Base-by-base conservation (phyloP, 805 yeast species). In the Starmerella scarabaei region DNA sequence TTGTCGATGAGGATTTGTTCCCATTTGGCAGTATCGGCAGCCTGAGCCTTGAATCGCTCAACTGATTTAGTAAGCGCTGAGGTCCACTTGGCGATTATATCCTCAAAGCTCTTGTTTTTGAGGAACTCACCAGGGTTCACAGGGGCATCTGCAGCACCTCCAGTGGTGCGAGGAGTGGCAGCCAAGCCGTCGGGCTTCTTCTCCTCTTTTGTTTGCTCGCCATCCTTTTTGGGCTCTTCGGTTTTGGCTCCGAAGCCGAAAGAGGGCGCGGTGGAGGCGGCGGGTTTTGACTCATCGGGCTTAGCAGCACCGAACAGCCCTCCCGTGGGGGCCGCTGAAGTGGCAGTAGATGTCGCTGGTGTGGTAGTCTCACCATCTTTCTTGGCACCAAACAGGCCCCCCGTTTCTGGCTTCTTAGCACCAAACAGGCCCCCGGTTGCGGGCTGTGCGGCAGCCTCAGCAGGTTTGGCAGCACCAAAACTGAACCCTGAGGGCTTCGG, bases 11-110 rank as follows among this genome's bases (percentile, higher is more conserved):
- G 66, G 15, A 77, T 73, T 47, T 73, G 71, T 58, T 91, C 98
- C 96, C 97, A 91, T 38, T 71, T 69, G 45, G 78, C 75, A 17
- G 88, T 75, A 44, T 78, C 79, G 19, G 67, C 64, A 7, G 94
- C 76, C 56, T 83, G 88, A 11, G 67, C 61, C 43, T 77, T 78
- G 61, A 86, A 91, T 28, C 81, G 77, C 20, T 70, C 68, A 2
- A 88, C 72, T 0, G 91, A 75, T 12, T 72, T 68, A 2, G 88
- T 67, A 43, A 91, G 62, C 50, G 91, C 93, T 41, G 75, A 74
- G 0, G 96, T 80, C 98, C 98, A 91, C 60, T 80, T 85, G 12
- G 85, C 73, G 32, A 91, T 80, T 49, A 91, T 69, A 57, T 91
- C 97, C 54, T 91, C 97, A 54, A 91, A 65, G 1, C 95, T 84